Conservation (phyloP, 2,329 filamentous ascomycete genomes). For the Sclerotinia trifoliorum region DNA sequence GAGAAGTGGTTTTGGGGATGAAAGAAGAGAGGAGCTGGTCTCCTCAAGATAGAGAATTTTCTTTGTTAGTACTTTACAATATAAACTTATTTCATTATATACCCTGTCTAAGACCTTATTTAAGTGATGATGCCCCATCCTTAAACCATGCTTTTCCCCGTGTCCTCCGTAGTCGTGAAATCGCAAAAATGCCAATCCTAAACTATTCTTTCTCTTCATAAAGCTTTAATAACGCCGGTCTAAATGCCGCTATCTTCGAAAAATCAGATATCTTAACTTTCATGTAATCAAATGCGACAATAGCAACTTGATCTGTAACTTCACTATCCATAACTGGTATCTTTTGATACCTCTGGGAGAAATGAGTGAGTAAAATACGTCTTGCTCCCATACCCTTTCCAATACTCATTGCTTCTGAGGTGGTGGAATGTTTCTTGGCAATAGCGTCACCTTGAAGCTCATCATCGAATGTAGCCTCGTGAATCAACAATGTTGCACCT, state of each 20-base stretch:
- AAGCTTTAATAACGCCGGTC: conserved; percentile 57
- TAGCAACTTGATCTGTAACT: conserved; percentile 58
- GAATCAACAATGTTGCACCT: conserved; percentile 79
- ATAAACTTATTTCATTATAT: conserved; percentile 2
- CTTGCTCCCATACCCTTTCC: conserved; percentile 76
- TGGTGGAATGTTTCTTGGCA: conserved; percentile 89
- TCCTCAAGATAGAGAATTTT: conserved; percentile 5
- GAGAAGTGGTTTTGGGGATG: background rate
- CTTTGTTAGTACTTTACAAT: conserved; percentile 11
- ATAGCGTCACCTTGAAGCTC: conserved; percentile 73
- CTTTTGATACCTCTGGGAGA: conserved; percentile 80
- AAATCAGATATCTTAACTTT: conserved; percentile 69
- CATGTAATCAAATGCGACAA: conserved; percentile 81
- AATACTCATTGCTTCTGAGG: conserved; percentile 77
- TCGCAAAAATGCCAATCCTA: background rate
- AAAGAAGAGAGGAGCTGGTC: conserved; percentile 6
- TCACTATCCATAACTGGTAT: conserved; percentile 43
- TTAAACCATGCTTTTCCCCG: background rate
- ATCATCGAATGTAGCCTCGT: conserved; percentile 96
- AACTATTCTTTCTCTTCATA: conserved; percentile 45
- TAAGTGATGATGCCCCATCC: background rate
- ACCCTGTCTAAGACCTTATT: background rate
- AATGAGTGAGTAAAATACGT: conserved; percentile 85
- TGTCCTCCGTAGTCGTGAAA: background rate
- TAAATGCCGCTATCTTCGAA: conserved; percentile 61